These are phyloP conservation scores for Moesziomyces aphidis DNA, from an alignment of 1,284 basidiomycete genomes.

Conservation along the genomic window DNA sequence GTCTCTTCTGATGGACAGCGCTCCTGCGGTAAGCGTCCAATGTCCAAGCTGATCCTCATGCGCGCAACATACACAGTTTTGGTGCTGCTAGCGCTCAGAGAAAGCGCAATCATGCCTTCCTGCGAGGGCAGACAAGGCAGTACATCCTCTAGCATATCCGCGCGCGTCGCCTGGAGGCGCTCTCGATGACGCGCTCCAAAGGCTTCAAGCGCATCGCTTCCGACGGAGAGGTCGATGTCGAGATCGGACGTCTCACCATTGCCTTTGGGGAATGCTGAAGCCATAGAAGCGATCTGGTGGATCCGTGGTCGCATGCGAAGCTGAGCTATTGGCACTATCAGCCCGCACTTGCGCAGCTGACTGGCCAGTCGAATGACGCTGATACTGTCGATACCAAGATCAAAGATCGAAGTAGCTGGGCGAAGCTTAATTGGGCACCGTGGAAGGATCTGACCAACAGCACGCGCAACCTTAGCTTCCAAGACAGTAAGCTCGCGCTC, in stretches of 20 bases:
- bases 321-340: conserved; percentile 7
- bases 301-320: conserved; percentile 9
- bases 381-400: conserved; percentile 25
- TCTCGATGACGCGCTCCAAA: conserved; percentile 6
- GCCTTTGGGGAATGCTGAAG: background rate
- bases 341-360: conserved; percentile 7
- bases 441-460: conserved; percentile 5
- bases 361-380: conserved; percentile 13
- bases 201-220: background rate
- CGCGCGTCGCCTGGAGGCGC: background rate
- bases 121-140: conserved; percentile 19
- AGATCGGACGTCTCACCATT: background rate
- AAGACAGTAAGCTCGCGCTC: background rate
- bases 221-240: conserved; percentile 7
- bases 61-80: conserved; percentile 13
- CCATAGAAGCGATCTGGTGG: conserved; percentile 10
- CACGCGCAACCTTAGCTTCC: conserved; percentile 1
- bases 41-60: conserved; percentile 7
- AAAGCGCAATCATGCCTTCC: conserved; percentile 25
- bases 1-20: conserved; percentile 2
- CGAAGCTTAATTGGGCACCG: background rate
- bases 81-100: conserved; percentile 5
- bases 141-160: background rate
- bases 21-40: background rate
- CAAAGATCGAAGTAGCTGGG: conserved; percentile 17